Evolutionary conservation across 495 filamentous ascomycete species (phyloP).

Genomic region (Acidiella bohemica): DNA sequence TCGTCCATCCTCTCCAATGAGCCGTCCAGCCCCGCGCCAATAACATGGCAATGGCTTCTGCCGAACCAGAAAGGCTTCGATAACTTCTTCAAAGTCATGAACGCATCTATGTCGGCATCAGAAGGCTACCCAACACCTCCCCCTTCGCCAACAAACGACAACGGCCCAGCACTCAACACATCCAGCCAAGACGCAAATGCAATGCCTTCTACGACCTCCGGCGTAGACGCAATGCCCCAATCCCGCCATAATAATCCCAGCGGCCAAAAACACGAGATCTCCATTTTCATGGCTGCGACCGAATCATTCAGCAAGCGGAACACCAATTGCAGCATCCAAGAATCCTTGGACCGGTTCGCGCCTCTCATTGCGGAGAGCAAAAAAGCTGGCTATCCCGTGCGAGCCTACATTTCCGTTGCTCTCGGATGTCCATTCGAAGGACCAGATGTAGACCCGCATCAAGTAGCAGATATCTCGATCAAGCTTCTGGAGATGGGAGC

Average conservation of each 20-base stretch:
- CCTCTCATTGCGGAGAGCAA: constrained; percentile 66
- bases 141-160: constrained; percentile 18
- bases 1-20: constrained; percentile 50
- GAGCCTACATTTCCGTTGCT: constrained; percentile 90
- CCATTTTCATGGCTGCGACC: constrained; percentile 84
- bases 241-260: constrained; percentile 2
- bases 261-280: constrained; percentile 49
- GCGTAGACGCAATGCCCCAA: constrained; percentile 15
- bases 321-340: constrained; percentile 75
- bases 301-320: constrained; percentile 85
- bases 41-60: constrained; percentile 86
- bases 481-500: constrained; percentile 85
- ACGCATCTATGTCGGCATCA: constrained; percentile 27
- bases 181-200: constrained; percentile 32
- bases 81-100: constrained; percentile 34
- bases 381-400: constrained; percentile 54
- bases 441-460: constrained; percentile 58
- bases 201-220: too few relatives aligned
- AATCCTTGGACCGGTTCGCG: constrained; percentile 62
- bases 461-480: constrained; percentile 72
- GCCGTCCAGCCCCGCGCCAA: constrained; percentile 44
- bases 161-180: constrained; percentile 32
- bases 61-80: constrained; percentile 77
- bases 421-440: constrained; percentile 93
- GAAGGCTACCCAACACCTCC: constrained; percentile 27